Evolutionary conservation across 768 basidiomycete genomes (phyloP), one percentile per base, ranked within the genome.

Genomic region (Peribolospora baueri): DNA sequence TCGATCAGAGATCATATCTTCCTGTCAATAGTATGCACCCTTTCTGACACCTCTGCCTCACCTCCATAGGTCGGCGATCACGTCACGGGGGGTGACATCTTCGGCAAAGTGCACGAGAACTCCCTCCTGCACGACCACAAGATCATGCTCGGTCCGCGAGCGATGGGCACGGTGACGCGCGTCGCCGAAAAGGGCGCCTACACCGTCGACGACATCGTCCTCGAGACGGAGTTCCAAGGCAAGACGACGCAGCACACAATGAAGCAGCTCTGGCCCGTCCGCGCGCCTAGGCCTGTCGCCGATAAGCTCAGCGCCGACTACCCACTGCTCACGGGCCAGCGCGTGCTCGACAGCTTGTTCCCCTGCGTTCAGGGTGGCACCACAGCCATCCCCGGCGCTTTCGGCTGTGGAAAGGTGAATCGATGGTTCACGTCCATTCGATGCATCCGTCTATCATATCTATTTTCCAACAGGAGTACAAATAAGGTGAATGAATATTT

Each of bases 211-310:
- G 93, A 98, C 66, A 74, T 90, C 52, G 83, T 98, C 25, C 72
- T 95, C 50, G 93, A 98, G 70, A 95, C 91, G 5, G 93, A 97
- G 65, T 97, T 98, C 64, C 80, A 97, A 59, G 93, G 91, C 60
- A 87, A 88, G 71, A 81, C 74, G 45, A 82, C 87, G 10, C 75
- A 88, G 63, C 91, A 97, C 67, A 80, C 83, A 13, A 80, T 98
- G 78, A 84, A 93, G 84, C 93, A 98, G 65, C 72, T 91, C 41
- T 98, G 93, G 93, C 93, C 93, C 60, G 93, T 98, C 58, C 85
- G 93, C 64, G 93, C 91, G 14, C 88, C 93, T 51, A 78, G 93
- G 54, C 93, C 93, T 8, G 82, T 87, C 38, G 72, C 84, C n/a
- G 85, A 97, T 71, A 97, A 97, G 70, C 76, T 82, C 64, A 90